Evolutionary conservation across 306 rosid genomes (phyloP).

Genomic region (Medicago arabica): DNA sequence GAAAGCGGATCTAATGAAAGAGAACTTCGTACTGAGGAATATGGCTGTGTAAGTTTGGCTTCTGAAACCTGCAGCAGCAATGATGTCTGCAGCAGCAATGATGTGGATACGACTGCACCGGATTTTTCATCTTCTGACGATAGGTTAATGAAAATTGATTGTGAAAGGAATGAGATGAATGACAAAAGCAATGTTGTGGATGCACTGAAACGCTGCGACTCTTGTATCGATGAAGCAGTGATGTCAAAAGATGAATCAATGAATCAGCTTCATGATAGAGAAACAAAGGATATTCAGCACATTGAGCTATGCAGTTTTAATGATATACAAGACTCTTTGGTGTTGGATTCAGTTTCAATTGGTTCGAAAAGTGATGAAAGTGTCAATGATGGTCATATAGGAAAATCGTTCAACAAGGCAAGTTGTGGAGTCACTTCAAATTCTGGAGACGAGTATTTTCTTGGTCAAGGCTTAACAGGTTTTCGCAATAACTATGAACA

Average conservation of each 20-base stretch:
- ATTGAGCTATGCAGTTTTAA: slow-evolving; percentile 34
- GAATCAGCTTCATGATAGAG: slow-evolving; percentile 44
- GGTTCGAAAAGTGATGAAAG: slow-evolving; percentile 55
- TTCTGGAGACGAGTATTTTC: slow-evolving; percentile 46
- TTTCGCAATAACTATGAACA: slow-evolving; percentile 41
- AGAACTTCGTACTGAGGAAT: slow-evolving; percentile 57
- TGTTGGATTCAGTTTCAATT: slow-evolving; percentile 53
- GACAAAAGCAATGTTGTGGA: slow-evolving; percentile 22
- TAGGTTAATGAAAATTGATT: slow-evolving; percentile 38
- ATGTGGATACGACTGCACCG: slow-evolving; percentile 45
- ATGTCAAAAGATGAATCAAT: slow-evolving; percentile 49
- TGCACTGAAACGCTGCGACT: slow-evolving; percentile 42
- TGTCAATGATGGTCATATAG: slow-evolving; percentile 38
- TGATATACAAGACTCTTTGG: slow-evolving; percentile 47
- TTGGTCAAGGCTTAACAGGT: slow-evolving; percentile 43
- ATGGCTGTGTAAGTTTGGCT: slow-evolving; percentile 48
- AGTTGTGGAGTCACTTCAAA: slow-evolving; percentile 41
- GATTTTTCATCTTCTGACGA: slow-evolving; percentile 48
- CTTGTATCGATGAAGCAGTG: slow-evolving; percentile 44
- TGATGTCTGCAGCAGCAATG: slow-evolving; percentile 50
- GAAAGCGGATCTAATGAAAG: slow-evolving; percentile 52
- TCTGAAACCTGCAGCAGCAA: slow-evolving; percentile 57
- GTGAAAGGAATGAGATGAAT: slow-evolving; percentile 36
- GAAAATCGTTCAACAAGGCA: slow-evolving; percentile 45
- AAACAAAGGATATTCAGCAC: slow-evolving; percentile 39